Evolutionary conservation across 768 basidiomycete species (phyloP).

Genomic region (Russula compacta): DNA sequence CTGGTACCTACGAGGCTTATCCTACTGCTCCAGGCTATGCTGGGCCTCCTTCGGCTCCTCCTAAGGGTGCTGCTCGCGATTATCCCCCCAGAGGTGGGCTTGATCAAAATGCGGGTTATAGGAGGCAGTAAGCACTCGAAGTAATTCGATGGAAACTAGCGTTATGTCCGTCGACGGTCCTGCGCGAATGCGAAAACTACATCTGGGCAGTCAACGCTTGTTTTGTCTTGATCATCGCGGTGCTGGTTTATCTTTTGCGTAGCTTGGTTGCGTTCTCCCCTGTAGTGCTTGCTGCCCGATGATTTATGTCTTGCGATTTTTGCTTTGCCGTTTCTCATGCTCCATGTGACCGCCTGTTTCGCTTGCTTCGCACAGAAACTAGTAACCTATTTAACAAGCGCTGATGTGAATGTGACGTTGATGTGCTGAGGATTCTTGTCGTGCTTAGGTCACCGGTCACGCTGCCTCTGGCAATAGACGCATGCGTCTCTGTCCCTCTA

Average conservation of each 20-base stretch:
- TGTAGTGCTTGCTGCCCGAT: conserved; percentile 18
- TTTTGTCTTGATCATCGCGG: conserved; percentile 18
- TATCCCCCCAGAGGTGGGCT: conserved; percentile 20
- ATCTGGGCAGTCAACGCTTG: conserved; percentile 17
- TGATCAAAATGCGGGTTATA: conserved; percentile 18
- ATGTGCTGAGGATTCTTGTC: conserved; percentile 6
- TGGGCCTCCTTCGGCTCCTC: conserved; percentile 19
- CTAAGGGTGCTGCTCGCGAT: conserved; percentile 20
- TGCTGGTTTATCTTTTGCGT: conserved; percentile 20
- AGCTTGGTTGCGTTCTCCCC: conserved; percentile 20
- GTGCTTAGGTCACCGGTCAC: conserved; percentile 3
- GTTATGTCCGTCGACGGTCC: neutral
- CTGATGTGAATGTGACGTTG: conserved; percentile 16
- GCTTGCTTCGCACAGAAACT: conserved; percentile 17
- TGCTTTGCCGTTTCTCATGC: conserved; percentile 20
- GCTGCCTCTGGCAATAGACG: neutral
- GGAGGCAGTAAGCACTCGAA: conserved; percentile 16
- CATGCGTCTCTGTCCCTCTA: neutral
- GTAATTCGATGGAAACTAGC: conserved; percentile 4
- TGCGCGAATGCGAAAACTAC: conserved; percentile 8
- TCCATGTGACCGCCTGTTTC: conserved; percentile 17
- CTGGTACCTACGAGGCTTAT: conserved; percentile 21
- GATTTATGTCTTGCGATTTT: conserved; percentile 20
- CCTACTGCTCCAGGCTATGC: conserved; percentile 16
- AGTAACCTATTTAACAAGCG: conserved; percentile 16